phyloP scores from a whole-genome alignment of 2,329 filamentous ascomycete species.

The Capronia americana region DNA sequence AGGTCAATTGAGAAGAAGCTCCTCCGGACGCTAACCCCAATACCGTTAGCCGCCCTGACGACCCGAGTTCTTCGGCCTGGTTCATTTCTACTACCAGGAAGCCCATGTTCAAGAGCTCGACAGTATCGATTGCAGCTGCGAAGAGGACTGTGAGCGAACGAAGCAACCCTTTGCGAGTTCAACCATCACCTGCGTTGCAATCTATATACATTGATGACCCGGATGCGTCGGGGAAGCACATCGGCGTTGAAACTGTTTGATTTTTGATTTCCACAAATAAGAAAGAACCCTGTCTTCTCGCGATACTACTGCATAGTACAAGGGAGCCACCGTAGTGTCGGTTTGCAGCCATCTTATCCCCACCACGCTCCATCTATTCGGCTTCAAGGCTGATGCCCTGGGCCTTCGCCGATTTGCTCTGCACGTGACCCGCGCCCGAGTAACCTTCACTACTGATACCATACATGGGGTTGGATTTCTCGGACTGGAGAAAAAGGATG shows the following conservation, averaged over 20 bases:
- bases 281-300: slow-evolving; percentile 29
- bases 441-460: slow-evolving; percentile 82
- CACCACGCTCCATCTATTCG: slow-evolving; percentile 34
- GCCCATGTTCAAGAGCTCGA: background rate
- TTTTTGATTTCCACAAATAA: slow-evolving; percentile 34
- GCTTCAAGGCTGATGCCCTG: slow-evolving; percentile 38
- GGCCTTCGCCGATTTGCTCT: slow-evolving; percentile 59
- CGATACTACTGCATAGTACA: slow-evolving; percentile 33
- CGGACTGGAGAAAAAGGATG: slow-evolving; percentile 60
- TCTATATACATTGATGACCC: slow-evolving; percentile 34
- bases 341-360: slow-evolving; percentile 5
- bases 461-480: slow-evolving; percentile 85
- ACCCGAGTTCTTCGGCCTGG: background rate
- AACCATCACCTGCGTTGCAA: slow-evolving; percentile 20
- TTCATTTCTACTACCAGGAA: background rate
- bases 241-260: slow-evolving; percentile 22
- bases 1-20: slow-evolving; percentile 15
- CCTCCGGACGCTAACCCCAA: background rate
- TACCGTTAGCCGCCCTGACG: background rate
- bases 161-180: slow-evolving; percentile 14
- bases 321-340: slow-evolving; percentile 2
- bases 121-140: background rate
- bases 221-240: slow-evolving; percentile 16
- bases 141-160: background rate
- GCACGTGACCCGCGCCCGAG: slow-evolving; percentile 77